Evolutionary conservation across 805 yeast genomes (phyloP), one percentile per base, ranked within the genome.

Genomic region (Monosporozyma yasuniensis): DNA sequence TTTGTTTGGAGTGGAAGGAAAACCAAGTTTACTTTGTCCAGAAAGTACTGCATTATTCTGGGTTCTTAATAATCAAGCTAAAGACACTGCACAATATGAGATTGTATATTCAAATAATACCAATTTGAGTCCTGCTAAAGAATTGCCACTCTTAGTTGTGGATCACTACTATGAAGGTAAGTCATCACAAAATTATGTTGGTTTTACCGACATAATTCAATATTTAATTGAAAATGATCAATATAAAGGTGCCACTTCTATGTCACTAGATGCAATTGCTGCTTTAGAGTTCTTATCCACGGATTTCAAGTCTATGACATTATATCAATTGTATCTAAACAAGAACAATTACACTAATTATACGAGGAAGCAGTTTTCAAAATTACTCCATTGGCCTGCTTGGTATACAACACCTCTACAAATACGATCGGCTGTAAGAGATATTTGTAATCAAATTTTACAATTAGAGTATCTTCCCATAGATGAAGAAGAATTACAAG

Each of bases 351-450:
- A 83, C 63, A 84, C 79, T 51, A 61, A 69, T 11, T 81, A 74
- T 56, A 77, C 88, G 3, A 71, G 87, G 52, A 75, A 75, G 21
- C 57, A 75, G 16, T 82, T 82, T 60, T 68, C 72, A 42, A 56
- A 68, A 3, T 73, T 78, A 50, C 64, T 83, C 18, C 83, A 86
- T 6, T 84, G 84, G 67, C 91, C 90, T 9, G 74, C 83, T 77
- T 86, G 83, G 76, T 84, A 83, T 61, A 78, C 77, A 52, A 79
- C 83, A 21, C 89, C 90, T 1, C 32, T 58, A 34, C 48, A 48
- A 18, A 49, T 54, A 32, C 49, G 66, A 42, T 42, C 56, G 3
- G 41, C 44, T 2, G 57, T 60, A 4, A 50, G 56, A 14, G 46
- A 51, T 22, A 35, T 50, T 30, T 61, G 65, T 37, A 55, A 57